Evolutionary conservation across 768 basidiomycete genomes (phyloP), one percentile per base, ranked within the genome.

Genomic region (Tulasnella sp.): DNA sequence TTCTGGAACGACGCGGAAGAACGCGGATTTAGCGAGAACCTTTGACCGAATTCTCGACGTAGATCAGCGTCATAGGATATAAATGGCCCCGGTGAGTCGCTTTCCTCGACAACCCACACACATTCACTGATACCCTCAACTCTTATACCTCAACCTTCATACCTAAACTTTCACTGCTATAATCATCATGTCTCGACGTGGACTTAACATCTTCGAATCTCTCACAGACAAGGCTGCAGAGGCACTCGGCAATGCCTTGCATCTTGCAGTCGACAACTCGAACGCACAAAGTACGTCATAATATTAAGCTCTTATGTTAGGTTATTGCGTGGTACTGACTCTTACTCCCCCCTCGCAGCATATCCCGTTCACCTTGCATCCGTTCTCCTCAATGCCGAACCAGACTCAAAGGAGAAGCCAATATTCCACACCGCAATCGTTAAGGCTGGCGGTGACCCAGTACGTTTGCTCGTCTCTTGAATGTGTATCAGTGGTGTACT

Each of bases 401-500:
- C 42, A 8, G 38, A 68, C 10, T 71, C 68, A 56, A 72, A 56
- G 84, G 84, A 87, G 27, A 85, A 87, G 52, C 91, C 94, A 16
- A 88, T 98, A 21, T 94, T 98, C 83, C 86, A 89, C 5, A 92
- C 92, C 6, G 92, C 94, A 2, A 89, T 97, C 46, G 89, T 92
- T 80, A 91, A 92, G 84, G 93, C 94, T 31, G 96, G 97, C 5
- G 95, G 94, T 38, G 95, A 97, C 83, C 89, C 92, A 34, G 92
- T 94, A 86, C 84, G 92, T 87, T 9, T 80, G 18, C 71, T 21
- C 36, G 24, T 27, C 71, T 72, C 40, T 36, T 72, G 36, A 42
- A 36, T 72, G 71, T 72, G 40, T 72, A 72, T 34, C 24, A 36
- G 16, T n/a, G 16, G 40, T n/a, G 71, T 36, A 42, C 71, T 72